These are phyloP conservation scores for Thecamonas trahens DNA, from an alignment of 78 protist species.

Conservation along the genomic window DNA sequence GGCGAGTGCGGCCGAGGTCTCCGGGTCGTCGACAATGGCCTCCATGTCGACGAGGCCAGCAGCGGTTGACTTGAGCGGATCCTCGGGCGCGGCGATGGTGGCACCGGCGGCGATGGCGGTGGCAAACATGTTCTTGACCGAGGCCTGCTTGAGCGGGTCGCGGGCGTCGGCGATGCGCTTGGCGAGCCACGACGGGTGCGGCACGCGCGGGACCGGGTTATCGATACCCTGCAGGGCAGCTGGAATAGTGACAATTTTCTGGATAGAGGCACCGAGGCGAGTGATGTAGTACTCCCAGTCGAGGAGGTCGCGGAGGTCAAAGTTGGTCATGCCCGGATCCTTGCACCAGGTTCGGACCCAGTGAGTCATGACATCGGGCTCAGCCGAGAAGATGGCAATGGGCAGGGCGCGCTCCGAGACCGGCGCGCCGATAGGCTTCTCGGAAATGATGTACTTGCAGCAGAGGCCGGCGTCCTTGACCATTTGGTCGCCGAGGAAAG, in stretches of 20 bases:
- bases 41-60: not conserved
- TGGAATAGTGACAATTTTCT: slow-evolving; percentile 96
- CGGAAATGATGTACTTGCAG: slow-evolving; percentile 80
- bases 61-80: not conserved
- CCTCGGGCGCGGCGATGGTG: not conserved
- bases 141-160: slow-evolving; percentile 12
- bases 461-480: slow-evolving; percentile 85
- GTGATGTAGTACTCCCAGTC: slow-evolving; percentile 94
- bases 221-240: slow-evolving; percentile 87
- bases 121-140: not conserved
- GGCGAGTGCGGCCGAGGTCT: not conserved
- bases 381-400: slow-evolving; percentile 67
- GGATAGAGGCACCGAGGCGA: slow-evolving; percentile 74
- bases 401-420: slow-evolving; percentile 96
- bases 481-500: slow-evolving; percentile 82
- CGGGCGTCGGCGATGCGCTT: slow-evolving; percentile 28
- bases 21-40: not conserved
- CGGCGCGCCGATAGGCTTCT: slow-evolving; percentile 76
- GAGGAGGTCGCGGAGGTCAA: slow-evolving; percentile 60
- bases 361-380: not conserved
- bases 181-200: slow-evolving; percentile 94
- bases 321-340: not conserved
- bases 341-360: slow-evolving; percentile 52
- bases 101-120: not conserved
- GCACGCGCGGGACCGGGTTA: slow-evolving; percentile 92